A percentile compares a stretch with the other conserved stretches of the same genome.
Evolutionary conservation across 257 asterid species (phyloP).

Genomic region (Gentiana straminea): DNA sequence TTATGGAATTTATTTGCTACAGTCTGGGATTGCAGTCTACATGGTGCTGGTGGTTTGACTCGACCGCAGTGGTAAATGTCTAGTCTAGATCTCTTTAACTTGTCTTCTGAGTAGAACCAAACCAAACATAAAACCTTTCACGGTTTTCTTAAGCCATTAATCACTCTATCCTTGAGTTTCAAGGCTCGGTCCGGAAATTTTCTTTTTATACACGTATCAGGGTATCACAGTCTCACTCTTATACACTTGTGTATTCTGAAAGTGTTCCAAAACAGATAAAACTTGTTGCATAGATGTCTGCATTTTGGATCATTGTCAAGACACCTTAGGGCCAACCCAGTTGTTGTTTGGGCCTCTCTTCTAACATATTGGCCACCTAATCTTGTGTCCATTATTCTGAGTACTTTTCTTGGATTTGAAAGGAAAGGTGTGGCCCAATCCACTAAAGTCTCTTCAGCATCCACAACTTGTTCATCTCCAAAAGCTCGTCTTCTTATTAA

Average conservation of each 20-base stretch:
- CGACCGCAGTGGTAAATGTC: too few species aligned
- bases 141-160: too few species aligned
- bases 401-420: slow-evolving; percentile 29
- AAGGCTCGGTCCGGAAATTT: too few species aligned
- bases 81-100: too few species aligned
- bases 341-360: slow-evolving; percentile 44
- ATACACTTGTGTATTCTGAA: slow-evolving; percentile 19
- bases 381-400: slow-evolving; percentile 63
- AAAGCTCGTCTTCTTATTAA: slow-evolving; percentile 34
- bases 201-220: too few species aligned
- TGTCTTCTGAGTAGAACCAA: too few species aligned
- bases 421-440: slow-evolving; percentile 65
- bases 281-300: slow-evolving; percentile 42
- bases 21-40: too few species aligned
- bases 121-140: too few species aligned
- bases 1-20: too few species aligned
- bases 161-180: too few species aligned
- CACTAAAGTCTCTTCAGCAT: slow-evolving; percentile 38
- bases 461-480: slow-evolving; percentile 46
- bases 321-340: slow-evolving; percentile 40
- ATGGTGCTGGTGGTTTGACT: too few species aligned
- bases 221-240: too few species aligned
- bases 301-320: slow-evolving; percentile 31
- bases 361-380: slow-evolving; percentile 58
- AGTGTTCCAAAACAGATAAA: slow-evolving; percentile 24